Evolutionary conservation across 1,284 basidiomycete genomes (phyloP).

Genomic region (Cronartium quercuum): DNA sequence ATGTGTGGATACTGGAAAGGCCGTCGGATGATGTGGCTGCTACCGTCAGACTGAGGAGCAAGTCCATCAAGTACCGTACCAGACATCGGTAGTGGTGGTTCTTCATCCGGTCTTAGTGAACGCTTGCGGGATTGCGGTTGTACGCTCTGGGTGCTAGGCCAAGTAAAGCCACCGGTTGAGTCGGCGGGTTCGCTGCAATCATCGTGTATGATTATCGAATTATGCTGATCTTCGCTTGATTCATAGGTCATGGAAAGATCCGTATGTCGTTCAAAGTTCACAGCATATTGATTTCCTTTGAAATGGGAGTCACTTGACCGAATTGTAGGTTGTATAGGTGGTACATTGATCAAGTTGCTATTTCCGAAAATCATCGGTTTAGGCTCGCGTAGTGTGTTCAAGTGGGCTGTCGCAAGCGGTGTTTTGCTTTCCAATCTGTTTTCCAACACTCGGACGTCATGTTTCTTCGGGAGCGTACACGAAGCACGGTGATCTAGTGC

Average conservation of each 20-base stretch:
- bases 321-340: neutral
- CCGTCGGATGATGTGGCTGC: neutral
- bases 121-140: neutral
- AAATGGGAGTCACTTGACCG: neutral
- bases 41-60: neutral
- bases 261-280: neutral
- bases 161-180: neutral
- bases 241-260: neutral
- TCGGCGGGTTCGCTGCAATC: neutral
- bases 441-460: neutral
- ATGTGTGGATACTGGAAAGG: neutral
- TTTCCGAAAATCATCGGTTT: neutral
- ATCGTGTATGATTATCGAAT: constrained; percentile 33
- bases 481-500: constrained; percentile 14
- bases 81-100: too few species aligned
- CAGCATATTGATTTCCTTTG: neutral
- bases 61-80: neutral
- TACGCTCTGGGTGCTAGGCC: neutral
- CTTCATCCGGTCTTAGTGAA: neutral
- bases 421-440: neutral
- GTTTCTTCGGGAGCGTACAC: neutral
- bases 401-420: neutral
- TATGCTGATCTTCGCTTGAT: neutral
- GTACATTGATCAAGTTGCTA: neutral
- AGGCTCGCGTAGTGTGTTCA: neutral